Evolutionary conservation across 179 eudicot species (phyloP).

Genomic region (Amaranthus tricolor): DNA sequence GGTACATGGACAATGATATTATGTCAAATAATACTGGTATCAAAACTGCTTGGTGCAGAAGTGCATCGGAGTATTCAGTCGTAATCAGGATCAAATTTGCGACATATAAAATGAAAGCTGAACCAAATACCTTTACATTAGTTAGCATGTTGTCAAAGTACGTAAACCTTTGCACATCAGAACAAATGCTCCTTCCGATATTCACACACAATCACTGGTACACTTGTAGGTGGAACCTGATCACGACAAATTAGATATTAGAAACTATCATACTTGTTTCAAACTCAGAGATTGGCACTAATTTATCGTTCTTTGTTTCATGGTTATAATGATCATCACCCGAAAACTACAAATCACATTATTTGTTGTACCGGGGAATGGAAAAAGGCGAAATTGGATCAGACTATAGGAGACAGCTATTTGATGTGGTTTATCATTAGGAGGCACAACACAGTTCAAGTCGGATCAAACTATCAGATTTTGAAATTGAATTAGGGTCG

Average conservation of each 20-base stretch:
- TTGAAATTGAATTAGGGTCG: too few relatives aligned
- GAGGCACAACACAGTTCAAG: too few relatives aligned
- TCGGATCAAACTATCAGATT: too few relatives aligned
- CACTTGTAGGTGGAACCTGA: conserved; percentile 92
- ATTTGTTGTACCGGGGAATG: neutral
- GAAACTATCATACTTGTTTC: neutral
- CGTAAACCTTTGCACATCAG: conserved; percentile 19
- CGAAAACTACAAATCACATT: neutral
- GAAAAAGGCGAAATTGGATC: too few relatives aligned
- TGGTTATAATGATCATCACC: neutral
- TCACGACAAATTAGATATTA: conserved; percentile 5
- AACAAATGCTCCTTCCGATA: conserved; percentile 65
- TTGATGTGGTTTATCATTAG: too few relatives aligned
- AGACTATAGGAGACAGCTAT: too few relatives aligned
- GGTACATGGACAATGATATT: neutral
- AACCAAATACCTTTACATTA: conserved; percentile 24
- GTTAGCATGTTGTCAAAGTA: conserved; percentile 22
- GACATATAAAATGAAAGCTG: conserved; percentile 1
- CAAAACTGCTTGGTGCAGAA: conserved; percentile 21
- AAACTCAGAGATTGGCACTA: neutral
- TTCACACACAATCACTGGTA: conserved; percentile 87
- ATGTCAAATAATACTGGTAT: conserved; percentile 13
- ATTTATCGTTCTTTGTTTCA: neutral
- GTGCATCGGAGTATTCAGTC: neutral
- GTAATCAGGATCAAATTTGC: neutral